These are phyloP conservation scores for Silene uniflora DNA, from an alignment of 148 eudicot species.

Conservation along the genomic window DNA sequence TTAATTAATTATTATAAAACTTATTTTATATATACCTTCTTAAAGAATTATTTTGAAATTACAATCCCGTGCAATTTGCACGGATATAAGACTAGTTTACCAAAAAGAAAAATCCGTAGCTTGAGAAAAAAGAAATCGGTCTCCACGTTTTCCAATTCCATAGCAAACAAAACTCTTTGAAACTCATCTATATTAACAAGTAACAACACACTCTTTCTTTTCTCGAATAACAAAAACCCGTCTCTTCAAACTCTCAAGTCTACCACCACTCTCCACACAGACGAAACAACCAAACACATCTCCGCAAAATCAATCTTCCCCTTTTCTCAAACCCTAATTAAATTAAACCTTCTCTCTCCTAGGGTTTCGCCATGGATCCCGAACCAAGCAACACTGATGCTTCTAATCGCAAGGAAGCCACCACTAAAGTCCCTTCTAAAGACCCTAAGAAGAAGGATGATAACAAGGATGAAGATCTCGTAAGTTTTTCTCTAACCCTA, in stretches of 20 bases:
- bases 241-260: no score
- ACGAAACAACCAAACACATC: background rate
- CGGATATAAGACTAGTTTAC: background rate
- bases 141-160: no score
- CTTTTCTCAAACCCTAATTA: slow-evolving; percentile 19
- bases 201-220: no score
- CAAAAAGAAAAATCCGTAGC: background rate
- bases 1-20: no score
- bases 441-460: slow-evolving; percentile 69
- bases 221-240: no score
- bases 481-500: slow-evolving; percentile 21
- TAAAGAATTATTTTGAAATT: no score
- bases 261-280: no score
- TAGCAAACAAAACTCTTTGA: no score
- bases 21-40: no score
- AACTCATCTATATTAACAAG: no score
- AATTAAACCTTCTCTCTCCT: slow-evolving; percentile 18
- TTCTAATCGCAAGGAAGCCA: slow-evolving; percentile 26
- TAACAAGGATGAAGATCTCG: slow-evolving; percentile 76
- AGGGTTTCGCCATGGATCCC: slow-evolving; percentile 30
- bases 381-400: slow-evolving; percentile 31
- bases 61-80: no score
- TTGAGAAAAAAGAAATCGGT: background rate
- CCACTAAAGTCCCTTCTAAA: slow-evolving; percentile 35
- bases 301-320: slow-evolving; percentile 17